These are phyloP conservation scores for Pythium biforme DNA, from an alignment of 352 stramenopile genomes.

Conservation along the genomic window DNA sequence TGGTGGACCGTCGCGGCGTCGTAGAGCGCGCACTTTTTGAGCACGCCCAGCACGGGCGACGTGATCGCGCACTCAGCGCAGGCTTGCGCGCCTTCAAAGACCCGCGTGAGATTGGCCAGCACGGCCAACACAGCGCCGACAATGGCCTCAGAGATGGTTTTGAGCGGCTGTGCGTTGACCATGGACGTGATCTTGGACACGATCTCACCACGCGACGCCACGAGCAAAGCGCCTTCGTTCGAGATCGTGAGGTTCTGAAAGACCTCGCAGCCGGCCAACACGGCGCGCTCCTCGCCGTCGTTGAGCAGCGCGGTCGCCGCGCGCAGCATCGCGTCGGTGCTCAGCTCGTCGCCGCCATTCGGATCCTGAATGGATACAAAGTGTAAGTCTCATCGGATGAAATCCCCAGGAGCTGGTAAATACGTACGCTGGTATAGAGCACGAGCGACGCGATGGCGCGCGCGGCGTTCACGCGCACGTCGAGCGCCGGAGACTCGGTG, in stretches of 20 bases:
- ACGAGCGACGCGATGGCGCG: conserved; percentile 53
- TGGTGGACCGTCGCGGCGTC: conserved; percentile 40
- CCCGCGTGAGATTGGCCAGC: conserved; percentile 52
- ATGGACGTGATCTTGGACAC: conserved; percentile 44
- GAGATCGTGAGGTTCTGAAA: conserved; percentile 61
- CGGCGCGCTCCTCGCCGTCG: conserved; percentile 43
- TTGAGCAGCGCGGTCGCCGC: conserved; percentile 40
- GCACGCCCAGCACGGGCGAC: conserved; percentile 43
- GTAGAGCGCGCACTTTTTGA: conserved; percentile 57
- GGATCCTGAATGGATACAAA: conserved; percentile 4
- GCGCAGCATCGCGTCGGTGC: conserved; percentile 51
- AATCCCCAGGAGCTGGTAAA: too few relatives aligned
- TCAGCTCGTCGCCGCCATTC: conserved; percentile 37
- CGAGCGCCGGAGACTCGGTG: conserved; percentile 34
- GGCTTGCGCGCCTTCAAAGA: conserved; percentile 49
- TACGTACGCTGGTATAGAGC: conserved; percentile 46
- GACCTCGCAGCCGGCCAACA: conserved; percentile 46
- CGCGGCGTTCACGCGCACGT: conserved; percentile 47
- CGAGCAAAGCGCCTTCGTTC: conserved; percentile 47
- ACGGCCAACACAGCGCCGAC: conserved; percentile 42
- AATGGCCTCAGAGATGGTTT: conserved; percentile 35
- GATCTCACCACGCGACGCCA: conserved; percentile 40
- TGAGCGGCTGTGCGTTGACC: conserved; percentile 44
- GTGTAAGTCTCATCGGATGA: not conserved
- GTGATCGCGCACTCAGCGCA: conserved; percentile 46